These are phyloP conservation scores for Podospora pseudoanserina DNA, from an alignment of 495 filamentous ascomycete genomes.

Conservation along the genomic window DNA sequence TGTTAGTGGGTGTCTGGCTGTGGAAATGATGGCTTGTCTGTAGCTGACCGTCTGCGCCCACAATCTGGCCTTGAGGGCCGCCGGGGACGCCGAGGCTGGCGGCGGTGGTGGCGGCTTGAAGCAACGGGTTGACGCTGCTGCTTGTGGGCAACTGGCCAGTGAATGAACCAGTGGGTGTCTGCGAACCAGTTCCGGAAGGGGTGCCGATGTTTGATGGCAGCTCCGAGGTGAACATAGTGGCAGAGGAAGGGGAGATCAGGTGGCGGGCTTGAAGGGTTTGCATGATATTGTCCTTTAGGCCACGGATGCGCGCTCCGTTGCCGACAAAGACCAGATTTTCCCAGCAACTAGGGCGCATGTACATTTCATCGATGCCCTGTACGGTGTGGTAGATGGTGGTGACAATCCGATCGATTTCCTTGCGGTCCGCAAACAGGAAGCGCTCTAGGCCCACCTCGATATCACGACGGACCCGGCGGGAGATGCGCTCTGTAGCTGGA, in stretches of 20 bases:
- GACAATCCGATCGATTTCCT: conserved; percentile 73
- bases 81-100: conserved; percentile 53
- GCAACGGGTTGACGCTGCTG: conserved; percentile 78
- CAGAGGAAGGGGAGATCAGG: conserved; percentile 81
- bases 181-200: conserved; percentile 83
- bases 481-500: conserved; percentile 32
- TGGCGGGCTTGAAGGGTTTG: conserved; percentile 75
- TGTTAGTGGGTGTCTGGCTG: conserved; percentile 82
- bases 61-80: conserved; percentile 24
- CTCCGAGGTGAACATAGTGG: conserved; percentile 95
- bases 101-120: conserved; percentile 85
- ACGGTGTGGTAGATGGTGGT: conserved; percentile 79
- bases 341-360: conserved; percentile 81
- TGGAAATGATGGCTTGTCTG: conserved; percentile 65
- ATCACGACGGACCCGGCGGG: conserved; percentile 57
- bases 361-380: conserved; percentile 69
- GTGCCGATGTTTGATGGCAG: conserved; percentile 88
- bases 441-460: conserved; percentile 85
- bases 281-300: conserved; percentile 82
- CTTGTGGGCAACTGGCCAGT: conserved; percentile 53
- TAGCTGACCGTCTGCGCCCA: conserved; percentile 21
- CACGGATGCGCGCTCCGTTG: conserved; percentile 79
- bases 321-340: conserved; percentile 84
- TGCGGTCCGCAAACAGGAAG: conserved; percentile 72
- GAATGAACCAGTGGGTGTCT: conserved; percentile 71